Percentiles rank a stretch among this genome's conserved stretches.
Conservation (phyloP, 163 green algal species). For the Coccomyxa subellipsoidea region DNA sequence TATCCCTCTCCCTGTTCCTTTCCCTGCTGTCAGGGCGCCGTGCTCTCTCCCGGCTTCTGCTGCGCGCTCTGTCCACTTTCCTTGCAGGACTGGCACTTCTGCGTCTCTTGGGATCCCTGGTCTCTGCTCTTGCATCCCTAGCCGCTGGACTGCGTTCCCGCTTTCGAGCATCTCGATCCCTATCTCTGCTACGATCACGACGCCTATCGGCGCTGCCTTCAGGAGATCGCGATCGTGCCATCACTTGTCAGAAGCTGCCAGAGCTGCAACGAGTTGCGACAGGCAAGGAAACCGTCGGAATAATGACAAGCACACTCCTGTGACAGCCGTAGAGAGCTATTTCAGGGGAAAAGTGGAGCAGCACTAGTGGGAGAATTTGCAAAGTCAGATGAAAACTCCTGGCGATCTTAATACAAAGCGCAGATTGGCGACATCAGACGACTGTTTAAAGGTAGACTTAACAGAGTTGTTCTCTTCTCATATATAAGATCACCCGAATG, state of each 20-base stretch:
- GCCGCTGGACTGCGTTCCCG: background rate
- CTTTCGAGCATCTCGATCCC: background rate
- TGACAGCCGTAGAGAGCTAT: too few relatives aligned
- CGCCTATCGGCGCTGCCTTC: background rate
- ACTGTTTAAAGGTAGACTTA: too few relatives aligned
- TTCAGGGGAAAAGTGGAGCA: too few relatives aligned
- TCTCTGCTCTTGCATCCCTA: background rate
- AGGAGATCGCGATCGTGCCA: background rate
- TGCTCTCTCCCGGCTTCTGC: background rate
- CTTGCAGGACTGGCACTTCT: background rate
- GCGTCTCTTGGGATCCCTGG: background rate
- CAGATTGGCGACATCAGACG: too few relatives aligned
- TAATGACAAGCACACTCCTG: too few relatives aligned
- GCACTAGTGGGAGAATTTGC: too few relatives aligned
- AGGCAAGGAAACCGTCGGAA: too few relatives aligned
- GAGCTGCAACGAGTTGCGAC: background rate
- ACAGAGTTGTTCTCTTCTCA: too few relatives aligned
- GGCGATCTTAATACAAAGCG: too few relatives aligned
- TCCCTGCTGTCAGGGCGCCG: background rate
- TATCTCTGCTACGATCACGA: background rate
- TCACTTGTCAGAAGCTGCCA: background rate
- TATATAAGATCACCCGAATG: too few relatives aligned
- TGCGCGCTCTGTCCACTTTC: background rate
- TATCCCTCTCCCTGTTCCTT: background rate
- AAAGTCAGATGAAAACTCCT: too few relatives aligned